Evolutionary conservation across 2,329 filamentous ascomycete species (phyloP).

Genomic region (Thielaviopsis punctulata): DNA sequence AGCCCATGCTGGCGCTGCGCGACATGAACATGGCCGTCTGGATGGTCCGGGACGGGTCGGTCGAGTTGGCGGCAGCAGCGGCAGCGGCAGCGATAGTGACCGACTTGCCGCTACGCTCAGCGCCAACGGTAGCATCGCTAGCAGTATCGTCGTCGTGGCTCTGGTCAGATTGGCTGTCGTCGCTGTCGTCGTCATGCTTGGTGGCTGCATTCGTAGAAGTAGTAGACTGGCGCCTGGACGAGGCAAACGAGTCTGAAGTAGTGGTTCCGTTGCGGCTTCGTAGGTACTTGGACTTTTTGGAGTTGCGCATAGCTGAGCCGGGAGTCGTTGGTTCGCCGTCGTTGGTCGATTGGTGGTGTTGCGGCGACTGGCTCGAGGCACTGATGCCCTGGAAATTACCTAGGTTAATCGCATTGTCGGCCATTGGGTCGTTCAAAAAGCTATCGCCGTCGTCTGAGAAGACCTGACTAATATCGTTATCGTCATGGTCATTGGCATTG

Average conservation of each 20-base stretch:
- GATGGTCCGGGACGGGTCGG: constrained; percentile 43
- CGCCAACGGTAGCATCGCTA: constrained; percentile 56
- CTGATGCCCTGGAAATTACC: background rate
- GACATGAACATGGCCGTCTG: constrained; percentile 24
- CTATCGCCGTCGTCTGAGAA: constrained; percentile 9
- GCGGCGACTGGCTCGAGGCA: background rate
- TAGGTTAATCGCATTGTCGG: background rate
- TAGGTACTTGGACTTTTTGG: constrained; percentile 11
- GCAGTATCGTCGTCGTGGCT: constrained; percentile 42
- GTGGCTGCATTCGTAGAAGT: background rate
- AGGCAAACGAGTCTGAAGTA: background rate
- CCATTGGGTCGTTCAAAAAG: background rate
- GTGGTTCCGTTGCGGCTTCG: constrained; percentile 9
- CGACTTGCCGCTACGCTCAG: constrained; percentile 20
- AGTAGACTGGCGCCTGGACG: background rate
- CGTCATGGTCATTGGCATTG: background rate
- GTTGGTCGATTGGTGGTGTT: constrained; percentile 1
- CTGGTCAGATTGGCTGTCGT: constrained; percentile 35
- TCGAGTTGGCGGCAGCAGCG: constrained; percentile 60
- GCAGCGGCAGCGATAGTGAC: constrained; percentile 9
- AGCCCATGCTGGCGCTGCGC: constrained; percentile 65
- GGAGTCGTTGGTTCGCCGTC: background rate
- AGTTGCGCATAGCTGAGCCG: background rate
- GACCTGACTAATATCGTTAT: constrained; percentile 9
- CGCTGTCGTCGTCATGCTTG: constrained; percentile 4